These are phyloP conservation scores for Phlebiopsis flavidoalba DNA, from an alignment of 768 basidiomycete species.

Conservation along the genomic window DNA sequence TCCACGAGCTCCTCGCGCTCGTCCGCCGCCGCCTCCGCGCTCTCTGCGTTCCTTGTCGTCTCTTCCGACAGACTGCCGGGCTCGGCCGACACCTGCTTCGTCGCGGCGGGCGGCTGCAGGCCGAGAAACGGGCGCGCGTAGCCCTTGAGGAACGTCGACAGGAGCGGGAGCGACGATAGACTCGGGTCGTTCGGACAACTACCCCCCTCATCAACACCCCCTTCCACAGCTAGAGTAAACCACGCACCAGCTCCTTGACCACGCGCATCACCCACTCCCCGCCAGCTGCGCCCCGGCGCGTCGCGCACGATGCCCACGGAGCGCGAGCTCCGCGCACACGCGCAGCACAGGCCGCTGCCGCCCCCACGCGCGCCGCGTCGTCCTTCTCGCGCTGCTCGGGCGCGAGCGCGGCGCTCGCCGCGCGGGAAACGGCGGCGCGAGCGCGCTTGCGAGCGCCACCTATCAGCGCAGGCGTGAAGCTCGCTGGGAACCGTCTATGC, in stretches of 20 bases:
- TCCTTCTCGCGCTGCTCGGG: constrained; percentile 90
- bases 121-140: constrained; percentile 87
- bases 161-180: constrained; percentile 81
- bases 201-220: constrained; percentile 13
- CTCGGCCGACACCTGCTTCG: constrained; percentile 56
- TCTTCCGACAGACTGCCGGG: constrained; percentile 48
- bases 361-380: constrained; percentile 66
- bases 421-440: constrained; percentile 14
- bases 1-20: constrained; percentile 79
- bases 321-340: constrained; percentile 84
- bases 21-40: constrained; percentile 31
- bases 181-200: constrained; percentile 89
- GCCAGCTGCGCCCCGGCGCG: constrained; percentile 59
- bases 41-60: constrained; percentile 21
- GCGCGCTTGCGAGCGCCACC: constrained; percentile 45
- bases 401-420: constrained; percentile 27
- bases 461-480: constrained; percentile 72
- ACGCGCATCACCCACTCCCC: constrained; percentile 90
- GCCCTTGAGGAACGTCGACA: constrained; percentile 91
- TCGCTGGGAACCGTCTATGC: constrained; percentile 79
- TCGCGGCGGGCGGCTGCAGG: constrained; percentile 42
- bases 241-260: constrained; percentile 73
- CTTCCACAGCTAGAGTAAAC: constrained; percentile 22
- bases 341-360: constrained; percentile 84
- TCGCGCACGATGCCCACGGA: constrained; percentile 83